Evolutionary conservation across 441 rosid genomes (phyloP), one percentile per base, ranked within the genome.

Genomic region (Croton setiger): DNA sequence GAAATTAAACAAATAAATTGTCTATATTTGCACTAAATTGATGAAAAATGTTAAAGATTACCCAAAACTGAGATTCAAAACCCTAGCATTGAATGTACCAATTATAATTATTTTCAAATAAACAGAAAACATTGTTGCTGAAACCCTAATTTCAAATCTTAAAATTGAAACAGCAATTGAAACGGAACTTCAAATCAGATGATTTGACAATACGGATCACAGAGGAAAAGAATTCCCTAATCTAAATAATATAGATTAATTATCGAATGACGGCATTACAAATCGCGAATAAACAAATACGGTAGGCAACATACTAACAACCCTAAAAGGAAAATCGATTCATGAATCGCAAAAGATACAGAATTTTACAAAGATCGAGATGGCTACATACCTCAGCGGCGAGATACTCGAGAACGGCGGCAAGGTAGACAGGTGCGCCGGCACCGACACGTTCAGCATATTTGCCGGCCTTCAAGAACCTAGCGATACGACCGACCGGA

Each of bases 361-460:
- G 3, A 37, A 0, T 17, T 8, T 1, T 18, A 1, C 9, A 17
- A 15, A 31, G 7, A 44, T 10, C 60, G n/a, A 49, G 13, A 55
- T 18, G 12, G 17, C 47, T 5, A 37, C 3, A 27, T 44, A 90
- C 97, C 94, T 91, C 97, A 3, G 97, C 97, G 4, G 97, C 98
- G 0, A 93, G 89, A 56, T 93, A 91, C 53, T 93, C 98, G 2
- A 91, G 96, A 6, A 91, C 96, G 65, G 97, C 97, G 43, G 98
- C 97, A 14, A 91, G 98, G 64, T 93, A 93, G 51, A 93, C 98
- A 7, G 98, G 97, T 52, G 98, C 97, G 6, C 97, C 98, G 45
- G 98, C 98, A 10, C 98, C 98, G 7, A 93, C 97, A 10, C 98
- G 96, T 63, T 91, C 98, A 43, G 98, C 98, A 63, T 93, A 93